Evolutionary conservation across 1,284 basidiomycete genomes (phyloP).

Genomic region (Caloboletus firmus): DNA sequence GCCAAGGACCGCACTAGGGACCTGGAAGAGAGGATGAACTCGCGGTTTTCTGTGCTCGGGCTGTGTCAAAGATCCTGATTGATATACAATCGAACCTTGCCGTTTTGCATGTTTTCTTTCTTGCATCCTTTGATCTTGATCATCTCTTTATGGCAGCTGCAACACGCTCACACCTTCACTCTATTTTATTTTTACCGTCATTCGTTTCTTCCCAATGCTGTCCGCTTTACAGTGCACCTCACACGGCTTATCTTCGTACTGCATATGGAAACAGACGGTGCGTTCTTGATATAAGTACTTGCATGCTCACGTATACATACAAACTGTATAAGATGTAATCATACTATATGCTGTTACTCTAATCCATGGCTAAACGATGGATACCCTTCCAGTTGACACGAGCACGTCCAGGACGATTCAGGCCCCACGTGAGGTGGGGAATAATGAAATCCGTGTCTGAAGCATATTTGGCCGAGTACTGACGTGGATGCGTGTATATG

Average conservation of each 20-base stretch:
- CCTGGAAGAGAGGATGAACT: slow-evolving; percentile 18
- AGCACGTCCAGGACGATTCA: background rate
- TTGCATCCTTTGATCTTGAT: background rate
- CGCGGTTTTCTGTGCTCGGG: background rate
- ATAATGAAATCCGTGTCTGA: background rate
- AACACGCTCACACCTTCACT: background rate
- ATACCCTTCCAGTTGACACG: background rate
- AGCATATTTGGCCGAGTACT: no score
- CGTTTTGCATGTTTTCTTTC: background rate
- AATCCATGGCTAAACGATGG: background rate
- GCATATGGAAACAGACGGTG: background rate
- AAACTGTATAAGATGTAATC: slow-evolving; percentile 1
- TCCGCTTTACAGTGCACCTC: background rate
- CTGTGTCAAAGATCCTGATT: background rate
- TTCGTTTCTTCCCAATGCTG: background rate
- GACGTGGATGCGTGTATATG: no score
- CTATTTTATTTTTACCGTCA: background rate
- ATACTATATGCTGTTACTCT: background rate
- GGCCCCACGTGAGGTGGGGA: background rate
- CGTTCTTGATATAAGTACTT: background rate
- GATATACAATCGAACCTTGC: background rate
- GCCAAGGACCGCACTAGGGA: slow-evolving; percentile 25
- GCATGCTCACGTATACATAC: background rate
- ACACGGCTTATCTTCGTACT: background rate
- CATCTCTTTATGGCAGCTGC: background rate